Percentiles rank a stretch among this genome's conserved stretches.
Evolutionary conservation across 352 stramenopile species (phyloP).

Genomic region (Phytopythium kandeliae): DNA sequence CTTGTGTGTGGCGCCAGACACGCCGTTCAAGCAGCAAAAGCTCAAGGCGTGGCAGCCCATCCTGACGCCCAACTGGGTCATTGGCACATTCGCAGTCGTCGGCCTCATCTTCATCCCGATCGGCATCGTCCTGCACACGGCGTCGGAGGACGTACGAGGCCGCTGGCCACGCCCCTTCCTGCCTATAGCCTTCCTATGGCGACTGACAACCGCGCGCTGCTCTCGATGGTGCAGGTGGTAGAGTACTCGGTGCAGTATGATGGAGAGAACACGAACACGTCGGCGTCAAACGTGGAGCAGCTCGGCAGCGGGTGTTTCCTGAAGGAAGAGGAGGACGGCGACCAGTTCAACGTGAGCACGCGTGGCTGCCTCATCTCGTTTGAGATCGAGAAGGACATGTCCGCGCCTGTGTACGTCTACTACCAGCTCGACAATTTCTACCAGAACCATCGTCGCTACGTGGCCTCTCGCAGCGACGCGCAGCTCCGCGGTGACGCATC

Average conservation of each 20-base stretch:
- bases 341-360: slow-evolving; percentile 51
- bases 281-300: slow-evolving; percentile 53
- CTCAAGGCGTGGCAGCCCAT: slow-evolving; percentile 96
- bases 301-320: slow-evolving; percentile 61
- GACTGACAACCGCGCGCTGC: not conserved
- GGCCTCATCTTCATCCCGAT: slow-evolving; percentile 94
- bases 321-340: slow-evolving; percentile 45
- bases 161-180: not conserved
- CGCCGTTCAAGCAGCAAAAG: slow-evolving; percentile 87
- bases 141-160: slow-evolving; percentile 75
- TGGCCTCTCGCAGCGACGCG: slow-evolving; percentile 84
- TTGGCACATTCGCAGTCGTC: slow-evolving; percentile 92
- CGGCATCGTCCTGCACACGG: slow-evolving; percentile 85
- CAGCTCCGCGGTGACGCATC: slow-evolving; percentile 80
- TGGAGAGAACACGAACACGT: slow-evolving; percentile 41
- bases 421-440: slow-evolving; percentile 99
- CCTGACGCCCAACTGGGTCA: slow-evolving; percentile 95
- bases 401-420: slow-evolving; percentile 96
- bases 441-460: slow-evolving; percentile 97
- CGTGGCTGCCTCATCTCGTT: slow-evolving; percentile 85
- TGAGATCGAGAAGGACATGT: slow-evolving; percentile 90
- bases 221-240: slow-evolving; percentile 46
- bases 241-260: slow-evolving; percentile 90
- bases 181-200: no score
- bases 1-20: slow-evolving; percentile 34